A percentile compares a stretch with the other conserved stretches of the same genome.
phyloP scores from a whole-genome alignment of 2,329 filamentous ascomycete species.

The Elsinoe fawcettii region DNA sequence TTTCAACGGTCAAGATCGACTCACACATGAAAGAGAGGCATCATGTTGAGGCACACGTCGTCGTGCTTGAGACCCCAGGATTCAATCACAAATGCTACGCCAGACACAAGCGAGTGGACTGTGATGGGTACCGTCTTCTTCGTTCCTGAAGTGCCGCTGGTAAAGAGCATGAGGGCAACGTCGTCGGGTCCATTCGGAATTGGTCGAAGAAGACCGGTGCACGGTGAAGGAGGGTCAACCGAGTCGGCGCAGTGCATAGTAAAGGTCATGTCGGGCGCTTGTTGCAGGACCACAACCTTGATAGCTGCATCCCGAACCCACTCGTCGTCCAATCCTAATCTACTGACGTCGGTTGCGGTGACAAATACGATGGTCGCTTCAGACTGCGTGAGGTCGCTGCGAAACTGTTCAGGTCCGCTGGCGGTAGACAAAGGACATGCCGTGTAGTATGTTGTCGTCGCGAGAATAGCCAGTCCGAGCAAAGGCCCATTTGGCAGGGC shows the following conservation, averaged over 20 bases:
- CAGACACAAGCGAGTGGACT: slow-evolving; percentile 43
- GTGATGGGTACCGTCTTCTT: slow-evolving; percentile 52
- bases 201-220: background rate
- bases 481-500: slow-evolving; percentile 48
- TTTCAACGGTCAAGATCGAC: slow-evolving; percentile 22
- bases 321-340: slow-evolving; percentile 32
- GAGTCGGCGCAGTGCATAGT: slow-evolving; percentile 14
- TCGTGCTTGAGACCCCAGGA: slow-evolving; percentile 44
- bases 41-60: slow-evolving; percentile 52
- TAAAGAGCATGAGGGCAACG: slow-evolving; percentile 48
- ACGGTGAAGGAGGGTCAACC: background rate
- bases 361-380: slow-evolving; percentile 43
- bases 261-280: slow-evolving; percentile 31
- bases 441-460: slow-evolving; percentile 44
- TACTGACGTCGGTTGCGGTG: slow-evolving; percentile 34
- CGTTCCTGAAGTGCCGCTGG: slow-evolving; percentile 51
- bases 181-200: slow-evolving; percentile 40
- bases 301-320: slow-evolving; percentile 33
- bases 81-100: slow-evolving; percentile 46
- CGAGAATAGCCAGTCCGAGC: slow-evolving; percentile 44
- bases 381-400: slow-evolving; percentile 43
- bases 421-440: slow-evolving; percentile 47
- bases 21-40: slow-evolving; percentile 52
- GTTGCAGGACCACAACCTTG: slow-evolving; percentile 34
- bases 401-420: slow-evolving; percentile 42